These are phyloP conservation scores for Xylaria longipes DNA, from an alignment of 495 filamentous ascomycete species.

Conservation along the genomic window DNA sequence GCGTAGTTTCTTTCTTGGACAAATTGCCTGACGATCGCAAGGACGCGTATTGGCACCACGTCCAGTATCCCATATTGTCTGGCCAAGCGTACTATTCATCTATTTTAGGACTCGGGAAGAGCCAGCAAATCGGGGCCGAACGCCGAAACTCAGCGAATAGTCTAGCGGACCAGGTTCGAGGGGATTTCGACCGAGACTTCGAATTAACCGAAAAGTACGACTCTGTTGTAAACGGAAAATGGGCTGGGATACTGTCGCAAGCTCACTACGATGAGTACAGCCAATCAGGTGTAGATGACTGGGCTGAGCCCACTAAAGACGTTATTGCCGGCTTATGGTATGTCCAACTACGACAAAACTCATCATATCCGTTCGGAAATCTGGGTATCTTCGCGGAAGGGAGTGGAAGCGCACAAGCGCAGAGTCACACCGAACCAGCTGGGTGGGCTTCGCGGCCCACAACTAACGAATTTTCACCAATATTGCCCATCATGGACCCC, in stretches of 20 bases:
- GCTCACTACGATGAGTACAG: constrained; percentile 46
- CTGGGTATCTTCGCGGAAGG: constrained; percentile 66
- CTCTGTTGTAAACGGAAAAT: constrained; percentile 63
- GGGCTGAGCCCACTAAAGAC: constrained; percentile 65
- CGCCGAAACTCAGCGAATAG: constrained; percentile 64
- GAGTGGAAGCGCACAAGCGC: constrained; percentile 56
- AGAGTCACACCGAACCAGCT: constrained; percentile 60
- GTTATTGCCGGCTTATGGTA: constrained; percentile 57
- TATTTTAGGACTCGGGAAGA: constrained; percentile 17
- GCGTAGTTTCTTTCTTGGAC: constrained; percentile 57
- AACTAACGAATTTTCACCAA: constrained; percentile 44
- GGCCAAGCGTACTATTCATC: constrained; percentile 42
- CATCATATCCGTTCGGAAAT: constrained; percentile 59
- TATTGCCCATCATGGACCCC: constrained; percentile 59
- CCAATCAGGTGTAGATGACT: constrained; percentile 38
- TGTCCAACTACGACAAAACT: constrained; percentile 48
- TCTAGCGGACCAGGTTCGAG: constrained; percentile 56
- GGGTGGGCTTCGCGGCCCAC: constrained; percentile 43
- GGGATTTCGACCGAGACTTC: constrained; percentile 61
- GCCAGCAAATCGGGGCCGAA: constrained; percentile 44
- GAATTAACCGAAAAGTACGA: constrained; percentile 63
- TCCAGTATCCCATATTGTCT: constrained; percentile 65
- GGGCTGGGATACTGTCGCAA: constrained; percentile 65
- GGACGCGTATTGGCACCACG: constrained; percentile 66
- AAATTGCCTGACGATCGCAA: constrained; percentile 45